Conservation (phyloP, 1,139 yeast genomes). For the Oligophagozyma castellii region DNA sequence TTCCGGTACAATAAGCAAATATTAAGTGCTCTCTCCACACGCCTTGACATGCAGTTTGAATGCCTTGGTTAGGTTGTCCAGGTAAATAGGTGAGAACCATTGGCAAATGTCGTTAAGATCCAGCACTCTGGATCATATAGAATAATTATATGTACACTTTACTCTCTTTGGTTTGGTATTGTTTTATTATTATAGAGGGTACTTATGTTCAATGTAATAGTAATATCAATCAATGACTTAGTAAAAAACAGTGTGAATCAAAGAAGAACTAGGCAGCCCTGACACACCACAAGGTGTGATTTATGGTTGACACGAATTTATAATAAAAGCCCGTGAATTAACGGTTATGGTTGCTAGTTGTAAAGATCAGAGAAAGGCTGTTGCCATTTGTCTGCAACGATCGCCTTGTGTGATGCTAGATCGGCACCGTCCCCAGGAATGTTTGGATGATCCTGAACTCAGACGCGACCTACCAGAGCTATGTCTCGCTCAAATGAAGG, state of each 20-base stretch:
- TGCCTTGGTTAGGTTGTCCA: constrained; percentile 60
- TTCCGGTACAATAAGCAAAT: constrained; percentile 75
- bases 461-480: constrained; percentile 70
- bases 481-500: constrained; percentile 71
- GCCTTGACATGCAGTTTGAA: constrained; percentile 44
- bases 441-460: constrained; percentile 70
- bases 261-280: no score
- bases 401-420: constrained; percentile 93
- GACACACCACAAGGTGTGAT: no score
- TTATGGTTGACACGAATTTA: no score
- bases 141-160: no score
- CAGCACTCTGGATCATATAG: no score
- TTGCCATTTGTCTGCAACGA: constrained; percentile 87
- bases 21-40: constrained; percentile 58
- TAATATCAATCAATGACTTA: no score
- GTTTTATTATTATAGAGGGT: no score
- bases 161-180: no score
- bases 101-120: not conserved
- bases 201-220: no score
- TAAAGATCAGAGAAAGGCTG: constrained; percentile 82
- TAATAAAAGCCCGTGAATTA: not conserved
- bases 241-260: no score
- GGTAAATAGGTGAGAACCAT: constrained; percentile 68
- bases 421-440: constrained; percentile 79
- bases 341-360: constrained; percentile 43